These are phyloP conservation scores for Vickermania ingenoplastis DNA, from an alignment of 208 protist species.

Conservation along the genomic window DNA sequence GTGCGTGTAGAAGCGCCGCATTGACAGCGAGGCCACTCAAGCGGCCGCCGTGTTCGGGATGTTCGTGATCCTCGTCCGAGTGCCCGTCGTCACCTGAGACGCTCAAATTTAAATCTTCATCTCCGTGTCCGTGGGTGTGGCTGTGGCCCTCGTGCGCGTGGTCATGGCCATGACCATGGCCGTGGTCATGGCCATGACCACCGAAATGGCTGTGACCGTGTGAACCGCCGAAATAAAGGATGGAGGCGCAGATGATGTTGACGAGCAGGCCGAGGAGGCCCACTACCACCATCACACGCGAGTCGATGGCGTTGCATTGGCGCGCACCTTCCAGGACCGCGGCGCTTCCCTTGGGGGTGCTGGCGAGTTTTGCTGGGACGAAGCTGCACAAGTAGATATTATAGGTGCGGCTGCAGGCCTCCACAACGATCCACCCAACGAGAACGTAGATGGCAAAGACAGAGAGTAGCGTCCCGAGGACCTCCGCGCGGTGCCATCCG, in stretches of 20 bases:
- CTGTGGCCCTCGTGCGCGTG: slow-evolving; percentile 28
- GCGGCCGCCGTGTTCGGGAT: slow-evolving; percentile 7
- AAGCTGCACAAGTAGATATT: slow-evolving; percentile 52
- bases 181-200: slow-evolving; percentile 26
- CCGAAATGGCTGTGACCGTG: slow-evolving; percentile 65
- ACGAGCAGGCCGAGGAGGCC: slow-evolving; percentile 76
- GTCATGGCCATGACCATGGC: slow-evolving; percentile 18
- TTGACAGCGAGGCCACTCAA: slow-evolving; percentile 52
- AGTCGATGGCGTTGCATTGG: slow-evolving; percentile 44
- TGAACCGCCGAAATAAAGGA: slow-evolving; percentile 77
- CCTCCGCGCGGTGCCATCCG: slow-evolving; percentile 87
- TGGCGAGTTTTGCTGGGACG: slow-evolving; percentile 17
- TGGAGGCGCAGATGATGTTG: slow-evolving; percentile 74
- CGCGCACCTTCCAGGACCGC: slow-evolving; percentile 6
- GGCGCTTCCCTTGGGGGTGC: neutral
- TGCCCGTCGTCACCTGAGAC: slow-evolving; percentile 20
- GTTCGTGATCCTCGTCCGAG: slow-evolving; percentile 8
- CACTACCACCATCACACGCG: slow-evolving; percentile 69
- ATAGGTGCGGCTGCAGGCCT: slow-evolving; percentile 55
- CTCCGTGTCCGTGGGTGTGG: slow-evolving; percentile 28
- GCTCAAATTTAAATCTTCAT: too few relatives aligned
- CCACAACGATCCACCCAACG: slow-evolving; percentile 70
- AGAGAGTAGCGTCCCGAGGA: slow-evolving; percentile 83
- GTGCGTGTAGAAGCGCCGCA: slow-evolving; percentile 78
- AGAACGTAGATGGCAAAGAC: slow-evolving; percentile 87